phyloP scores from a whole-genome alignment of 202 grass and related monocot species.

The Panicum hallii region DNA sequence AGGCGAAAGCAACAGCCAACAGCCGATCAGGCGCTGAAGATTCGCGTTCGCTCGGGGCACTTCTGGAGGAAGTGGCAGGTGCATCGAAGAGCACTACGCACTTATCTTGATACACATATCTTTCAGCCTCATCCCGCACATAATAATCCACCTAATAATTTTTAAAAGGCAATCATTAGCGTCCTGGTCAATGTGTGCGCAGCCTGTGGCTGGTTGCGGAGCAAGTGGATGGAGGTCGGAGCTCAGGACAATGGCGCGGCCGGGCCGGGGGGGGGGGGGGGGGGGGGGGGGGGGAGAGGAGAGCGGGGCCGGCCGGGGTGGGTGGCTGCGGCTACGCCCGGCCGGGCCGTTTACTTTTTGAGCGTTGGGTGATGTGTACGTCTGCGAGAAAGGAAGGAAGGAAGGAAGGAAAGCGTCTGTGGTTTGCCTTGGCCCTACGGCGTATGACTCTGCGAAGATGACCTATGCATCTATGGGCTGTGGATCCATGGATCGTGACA shows the following conservation, averaged over 20 bases:
- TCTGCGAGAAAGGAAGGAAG: not conserved
- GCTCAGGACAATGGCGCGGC: slow-evolving; percentile 8
- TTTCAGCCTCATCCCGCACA: not conserved
- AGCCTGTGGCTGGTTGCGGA: slow-evolving; percentile 35
- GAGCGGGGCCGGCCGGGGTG: not conserved
- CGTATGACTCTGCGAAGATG: slow-evolving; percentile 21
- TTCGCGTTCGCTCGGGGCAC: slow-evolving; percentile 43
- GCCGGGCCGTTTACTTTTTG: slow-evolving; percentile 53
- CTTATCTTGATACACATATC: slow-evolving; percentile 44
- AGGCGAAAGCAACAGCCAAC: slow-evolving; percentile 51
- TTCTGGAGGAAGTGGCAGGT: slow-evolving; percentile 50
- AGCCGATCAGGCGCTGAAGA: slow-evolving; percentile 41
- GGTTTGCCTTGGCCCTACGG: slow-evolving; percentile 51
- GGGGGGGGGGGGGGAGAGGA: too few species aligned
- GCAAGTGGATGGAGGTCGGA: slow-evolving; percentile 45
- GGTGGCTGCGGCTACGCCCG: slow-evolving; percentile 37
- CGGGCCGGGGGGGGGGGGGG: too few species aligned
- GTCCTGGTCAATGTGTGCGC: slow-evolving; percentile 36
- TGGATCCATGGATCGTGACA: slow-evolving; percentile 22
- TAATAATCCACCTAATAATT: not conserved
- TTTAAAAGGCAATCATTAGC: slow-evolving; percentile 49
- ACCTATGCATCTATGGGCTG: slow-evolving; percentile 26
- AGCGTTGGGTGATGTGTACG: slow-evolving; percentile 47
- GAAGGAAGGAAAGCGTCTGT: slow-evolving; percentile 8
- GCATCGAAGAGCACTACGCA: slow-evolving; percentile 48